Base-by-base conservation (phyloP, 1,284 basidiomycete genomes). In the Ustilago bromivora region DNA sequence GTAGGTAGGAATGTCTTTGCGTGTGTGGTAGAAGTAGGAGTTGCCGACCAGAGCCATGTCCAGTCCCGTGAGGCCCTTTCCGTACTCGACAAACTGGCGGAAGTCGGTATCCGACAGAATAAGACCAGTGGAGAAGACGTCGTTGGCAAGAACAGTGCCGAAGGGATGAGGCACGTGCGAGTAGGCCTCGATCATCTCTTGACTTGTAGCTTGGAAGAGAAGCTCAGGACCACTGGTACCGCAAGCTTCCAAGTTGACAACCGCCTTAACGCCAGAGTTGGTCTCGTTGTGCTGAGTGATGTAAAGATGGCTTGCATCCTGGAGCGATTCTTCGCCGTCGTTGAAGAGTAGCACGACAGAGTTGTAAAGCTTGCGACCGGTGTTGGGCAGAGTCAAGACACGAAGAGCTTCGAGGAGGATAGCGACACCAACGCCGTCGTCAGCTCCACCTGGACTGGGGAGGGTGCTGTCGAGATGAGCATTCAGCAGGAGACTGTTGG, bases 31-130 rank as follows among this genome's bases (percentile, higher is more conserved):
- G 67, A 95, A 89, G 85, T 98, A 99, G 74, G 92, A 93, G 86
- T 97, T 94, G 23, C 94, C 94, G 12, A 98, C 92, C 40, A 98
- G 88, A 0, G 96, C 96, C 90, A 98, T 95, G 92, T 97, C 86
- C 31, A 88, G 72, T 2, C 87, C 87, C 4, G 85, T 85, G 38
- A 87, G 78, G 41, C 67, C 68, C 65, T 81, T 72, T 40, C 97
- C 89, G 85, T 99, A 99, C 74, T 93, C 88, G 82, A 95, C 93
- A 78, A 98, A 99, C 83, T 98, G 96, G 38, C 94, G 71, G 61
- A 81, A 82, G 61, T 84, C 79, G 4, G 73, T 84, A 66, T 83
- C 84, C 15, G 65, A 75, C 93, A 97, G 88, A 58, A 99, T 89
- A 65, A 98, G 90, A 0, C 96, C 96, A 0, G 94, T 96, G 58